These are phyloP conservation scores for Hordeum pubiflorum DNA, from an alignment of 202 grass and related monocot genomes.

Conservation along the genomic window DNA sequence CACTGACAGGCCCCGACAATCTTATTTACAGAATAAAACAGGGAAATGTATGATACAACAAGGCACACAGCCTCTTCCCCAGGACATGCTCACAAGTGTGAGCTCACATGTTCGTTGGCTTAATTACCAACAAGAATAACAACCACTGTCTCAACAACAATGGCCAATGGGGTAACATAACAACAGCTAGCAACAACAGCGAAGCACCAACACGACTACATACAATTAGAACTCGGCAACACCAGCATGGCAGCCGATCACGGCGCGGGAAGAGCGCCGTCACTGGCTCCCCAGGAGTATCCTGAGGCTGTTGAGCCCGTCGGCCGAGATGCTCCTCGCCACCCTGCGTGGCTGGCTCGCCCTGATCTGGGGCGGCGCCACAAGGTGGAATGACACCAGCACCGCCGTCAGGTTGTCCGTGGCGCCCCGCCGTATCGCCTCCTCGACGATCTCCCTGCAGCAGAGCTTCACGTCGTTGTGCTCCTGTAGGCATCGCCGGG, in stretches of 20 bases:
- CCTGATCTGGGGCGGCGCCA: slow-evolving; percentile 38
- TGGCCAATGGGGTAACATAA: slow-evolving; percentile 24
- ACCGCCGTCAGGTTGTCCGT: slow-evolving; percentile 59
- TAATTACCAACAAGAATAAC: slow-evolving; percentile 52
- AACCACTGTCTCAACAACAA: slow-evolving; percentile 2
- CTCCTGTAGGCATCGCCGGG: slow-evolving; percentile 55
- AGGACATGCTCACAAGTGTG: slow-evolving; percentile 8
- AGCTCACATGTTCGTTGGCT: slow-evolving; percentile 36
- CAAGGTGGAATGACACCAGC: slow-evolving; percentile 59
- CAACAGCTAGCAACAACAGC: slow-evolving; percentile 16
- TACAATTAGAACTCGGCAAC: slow-evolving; percentile 33
- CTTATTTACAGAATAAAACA: slow-evolving; percentile 29
- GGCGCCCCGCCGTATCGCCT: slow-evolving; percentile 48
- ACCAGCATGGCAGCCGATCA: neutral
- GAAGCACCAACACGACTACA: slow-evolving; percentile 34
- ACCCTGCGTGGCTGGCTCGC: slow-evolving; percentile 23
- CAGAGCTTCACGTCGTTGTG: slow-evolving; percentile 72
- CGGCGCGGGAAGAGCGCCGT: neutral
- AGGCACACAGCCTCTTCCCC: neutral
- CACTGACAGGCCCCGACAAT: neutral
- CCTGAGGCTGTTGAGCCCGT: slow-evolving; percentile 67
- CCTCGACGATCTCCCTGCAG: slow-evolving; percentile 77
- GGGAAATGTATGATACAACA: neutral
- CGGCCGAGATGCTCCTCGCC: slow-evolving; percentile 59
- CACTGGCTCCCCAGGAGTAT: slow-evolving; percentile 53